These are phyloP conservation scores for Flammula alnicola DNA, from an alignment of 1,284 basidiomycete species.

Conservation along the genomic window DNA sequence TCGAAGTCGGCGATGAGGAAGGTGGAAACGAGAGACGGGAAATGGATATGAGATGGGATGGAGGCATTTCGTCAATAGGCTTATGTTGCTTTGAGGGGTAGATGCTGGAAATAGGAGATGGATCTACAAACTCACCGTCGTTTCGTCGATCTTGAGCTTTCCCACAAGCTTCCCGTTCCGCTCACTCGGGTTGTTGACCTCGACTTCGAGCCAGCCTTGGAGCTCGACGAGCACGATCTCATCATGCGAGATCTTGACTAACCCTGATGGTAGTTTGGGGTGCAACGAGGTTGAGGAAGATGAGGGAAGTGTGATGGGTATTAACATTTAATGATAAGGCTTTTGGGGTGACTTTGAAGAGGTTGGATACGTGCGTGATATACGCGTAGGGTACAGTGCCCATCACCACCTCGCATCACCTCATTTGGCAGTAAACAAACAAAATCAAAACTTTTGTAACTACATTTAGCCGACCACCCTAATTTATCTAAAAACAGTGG, in stretches of 20 bases:
- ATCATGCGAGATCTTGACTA: slow-evolving; percentile 70
- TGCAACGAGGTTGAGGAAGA: slow-evolving; percentile 27
- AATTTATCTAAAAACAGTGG: no score
- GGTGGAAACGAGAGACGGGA: background rate
- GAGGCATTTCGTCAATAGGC: no score
- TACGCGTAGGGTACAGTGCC: no score
- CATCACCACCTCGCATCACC: no score
- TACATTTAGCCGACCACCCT: no score
- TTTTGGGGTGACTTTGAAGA: slow-evolving; percentile 7
- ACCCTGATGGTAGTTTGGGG: slow-evolving; percentile 55
- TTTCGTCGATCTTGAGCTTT: slow-evolving; percentile 57
- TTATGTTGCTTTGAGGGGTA: no score
- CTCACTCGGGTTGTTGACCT: slow-evolving; percentile 48
- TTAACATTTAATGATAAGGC: slow-evolving; percentile 47
- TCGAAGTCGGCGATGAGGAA: no score
- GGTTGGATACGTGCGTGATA: slow-evolving; percentile 18
- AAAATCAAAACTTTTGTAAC: no score
- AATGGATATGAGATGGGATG: background rate
- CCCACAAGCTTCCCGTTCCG: slow-evolving; percentile 68
- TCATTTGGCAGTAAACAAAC: no score
- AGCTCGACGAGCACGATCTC: slow-evolving; percentile 77
- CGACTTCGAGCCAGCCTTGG: slow-evolving; percentile 73
- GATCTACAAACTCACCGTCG: slow-evolving; percentile 42
- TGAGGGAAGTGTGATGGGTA: slow-evolving; percentile 51
- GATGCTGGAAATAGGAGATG: background rate